Base-by-base conservation (phyloP, 2,329 filamentous ascomycete species). In the Fusarium avenaceum region DNA sequence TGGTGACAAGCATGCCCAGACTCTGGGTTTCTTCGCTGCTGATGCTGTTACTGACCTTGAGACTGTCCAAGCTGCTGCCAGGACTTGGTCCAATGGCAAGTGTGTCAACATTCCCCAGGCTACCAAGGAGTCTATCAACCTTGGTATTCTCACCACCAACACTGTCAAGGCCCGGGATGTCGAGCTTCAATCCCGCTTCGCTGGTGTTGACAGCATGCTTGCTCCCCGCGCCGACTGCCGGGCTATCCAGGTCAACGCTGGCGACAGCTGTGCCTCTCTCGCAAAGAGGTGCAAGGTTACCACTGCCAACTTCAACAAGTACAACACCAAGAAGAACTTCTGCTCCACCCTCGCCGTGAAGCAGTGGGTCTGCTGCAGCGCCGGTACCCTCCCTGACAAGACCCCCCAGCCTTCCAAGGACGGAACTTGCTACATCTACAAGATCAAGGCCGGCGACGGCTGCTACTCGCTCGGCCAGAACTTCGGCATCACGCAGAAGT, bases 221-320 rank as follows among this genome's bases (percentile, higher is more conserved):
- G 48, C 66, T 9, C 70, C 65, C 2, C 63, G 72, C 0, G 72
- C 72, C 0, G 70, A 74, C 14, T 74, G 72, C 51, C 63, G 33
- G n/a, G 56, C 72, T 0, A 73, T 60, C 7, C 70, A 79, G 33
- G 79, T 82, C 11, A 66, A 69, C 2, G 69, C 72, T 0, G 79
- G 78, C 2, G 80, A 83, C 50, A 67, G 72, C 43, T 84, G 82
- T 43, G 72, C 58, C 0, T 61, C 76, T 0, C 69, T 85, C 0
- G 80, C 80, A 0, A 50, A 66, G 7, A 72, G 73, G 38, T 84
- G 82, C 53, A 77, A 79, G 6, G 80, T 85, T 15, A 77, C 77
- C 0, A 62, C 66, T 3, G 48, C 67, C 13, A 73, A 83, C 43
- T 79, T 84, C 45, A 75, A 65, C 17, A 77, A 78, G 51, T 81